Percentiles rank a stretch among this genome's conserved stretches.
These are phyloP conservation scores for Pseudogymnoascus sp. DNA, from an alignment of 2,329 filamentous ascomycete species.

Conservation along the genomic window DNA sequence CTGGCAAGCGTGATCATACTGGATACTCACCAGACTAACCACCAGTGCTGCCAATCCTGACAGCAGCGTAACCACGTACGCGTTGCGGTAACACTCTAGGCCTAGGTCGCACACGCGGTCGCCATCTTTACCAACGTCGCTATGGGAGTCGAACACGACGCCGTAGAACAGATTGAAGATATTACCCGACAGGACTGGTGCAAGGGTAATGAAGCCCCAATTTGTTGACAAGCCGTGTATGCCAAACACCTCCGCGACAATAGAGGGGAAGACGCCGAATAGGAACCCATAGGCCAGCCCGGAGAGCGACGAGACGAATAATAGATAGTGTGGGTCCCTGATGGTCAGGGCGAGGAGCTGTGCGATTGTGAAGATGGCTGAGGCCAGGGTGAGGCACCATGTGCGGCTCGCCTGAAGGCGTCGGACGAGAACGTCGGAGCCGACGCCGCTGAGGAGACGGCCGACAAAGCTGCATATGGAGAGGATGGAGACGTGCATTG, in stretches of 20 bases:
- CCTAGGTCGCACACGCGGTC: constrained; percentile 71
- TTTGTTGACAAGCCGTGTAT: constrained; percentile 85
- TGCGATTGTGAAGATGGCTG: constrained; percentile 68
- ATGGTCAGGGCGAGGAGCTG: constrained; percentile 72
- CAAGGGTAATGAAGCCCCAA: constrained; percentile 91
- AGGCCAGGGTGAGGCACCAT: constrained; percentile 81
- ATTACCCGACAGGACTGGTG: constrained; percentile 80
- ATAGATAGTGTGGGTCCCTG: constrained; percentile 67
- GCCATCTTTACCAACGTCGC: constrained; percentile 57
- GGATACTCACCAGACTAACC: constrained; percentile 64
- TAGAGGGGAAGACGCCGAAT: constrained; percentile 87
- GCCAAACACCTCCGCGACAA: constrained; percentile 85
- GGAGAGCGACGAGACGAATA: constrained; percentile 72
- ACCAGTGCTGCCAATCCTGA: constrained; percentile 62
- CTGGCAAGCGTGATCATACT: constrained; percentile 1
- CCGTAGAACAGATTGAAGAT: constrained; percentile 92
- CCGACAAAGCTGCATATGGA: constrained; percentile 82
- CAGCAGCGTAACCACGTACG: constrained; percentile 71
- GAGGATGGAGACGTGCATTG: constrained; percentile 90
- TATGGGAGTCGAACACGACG: constrained; percentile 72
- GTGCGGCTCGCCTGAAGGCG: constrained; percentile 71
- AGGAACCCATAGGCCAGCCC: constrained; percentile 88
- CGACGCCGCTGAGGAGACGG: constrained; percentile 73
- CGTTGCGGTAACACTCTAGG: constrained; percentile 68
- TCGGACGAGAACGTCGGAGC: constrained; percentile 84